Base-by-base conservation (phyloP, 2,329 filamentous ascomycete genomes). In the Alternaria angustiovoidea region DNA sequence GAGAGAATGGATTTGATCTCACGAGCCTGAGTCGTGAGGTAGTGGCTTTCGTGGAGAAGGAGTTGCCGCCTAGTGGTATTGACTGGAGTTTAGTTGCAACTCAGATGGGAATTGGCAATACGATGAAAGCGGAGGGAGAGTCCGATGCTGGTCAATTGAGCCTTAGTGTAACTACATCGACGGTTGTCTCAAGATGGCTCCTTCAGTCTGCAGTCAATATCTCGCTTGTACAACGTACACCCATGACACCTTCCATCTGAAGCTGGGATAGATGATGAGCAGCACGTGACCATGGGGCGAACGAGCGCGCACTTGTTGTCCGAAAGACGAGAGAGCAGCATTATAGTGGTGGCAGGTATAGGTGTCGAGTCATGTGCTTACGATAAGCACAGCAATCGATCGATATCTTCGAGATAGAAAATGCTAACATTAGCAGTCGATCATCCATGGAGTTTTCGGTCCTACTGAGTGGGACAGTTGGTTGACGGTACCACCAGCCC, bases 341-440 rank as follows among this genome's bases (percentile, higher is more conserved):
- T 12, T 38, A 18, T 18, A 30, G 18, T 16, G 32, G 34, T 18
- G 49, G 36, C 49, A 51, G 32, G n/a, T 51, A 36, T 24, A 24
- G 28, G 34, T 51, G 48, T 16, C n/a, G 49, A 38, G 46, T 36
- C 46, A 49, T 36, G 46, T 22, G 32, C 46, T 34, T 36, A 49
- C 39, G 39, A 24, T 12, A 42, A 42, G 39, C 11, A 14, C 39
- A 24, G 39, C 0, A 24, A 24, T 16, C 5, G 20, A 24, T 24
- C 18, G 9, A 6, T 41, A 0, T 22, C 2, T 42, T 42, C 14
- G 39, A 24, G 39, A 42, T 11, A 4, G 12, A 24, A 9, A 16
- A 24, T 42, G 5, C 20, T 16, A 16, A 24, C 20, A 16, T 24
- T 24, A 16, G 39, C 39, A 42, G 39, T 16, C 20, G 39, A 42